Percentiles rank a stretch among this genome's conserved stretches.
Conservation (phyloP, 768 basidiomycete genomes). For the Trametes gibbosa region DNA sequence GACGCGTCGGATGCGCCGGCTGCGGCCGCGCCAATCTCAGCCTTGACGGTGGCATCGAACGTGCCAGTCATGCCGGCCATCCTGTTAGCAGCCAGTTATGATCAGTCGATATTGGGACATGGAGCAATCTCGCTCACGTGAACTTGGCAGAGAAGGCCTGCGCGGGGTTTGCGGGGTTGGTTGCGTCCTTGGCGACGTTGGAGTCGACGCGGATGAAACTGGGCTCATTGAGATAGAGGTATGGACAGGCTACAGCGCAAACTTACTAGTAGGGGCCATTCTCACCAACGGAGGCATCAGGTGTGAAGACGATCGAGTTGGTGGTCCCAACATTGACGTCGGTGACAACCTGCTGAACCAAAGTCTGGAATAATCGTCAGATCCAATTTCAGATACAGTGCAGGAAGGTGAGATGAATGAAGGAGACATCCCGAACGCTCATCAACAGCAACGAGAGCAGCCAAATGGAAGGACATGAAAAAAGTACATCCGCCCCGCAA, state of each 20-base stretch:
- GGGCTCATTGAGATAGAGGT: background rate
- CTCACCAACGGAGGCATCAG: conserved; percentile 51
- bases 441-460: background rate
- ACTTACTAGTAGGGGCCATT: conserved; percentile 55
- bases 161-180: conserved; percentile 50
- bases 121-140: conserved; percentile 44
- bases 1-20: conserved; percentile 58
- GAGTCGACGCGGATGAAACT: conserved; percentile 84
- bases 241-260: no score
- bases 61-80: conserved; percentile 67
- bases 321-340: conserved; percentile 52
- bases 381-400: background rate
- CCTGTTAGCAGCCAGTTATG: conserved; percentile 33
- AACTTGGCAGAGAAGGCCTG: conserved; percentile 81
- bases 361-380: conserved; percentile 38
- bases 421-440: background rate
- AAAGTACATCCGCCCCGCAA: no score
- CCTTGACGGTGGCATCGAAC: conserved; percentile 55
- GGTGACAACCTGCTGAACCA: conserved; percentile 48
- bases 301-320: conserved; percentile 48
- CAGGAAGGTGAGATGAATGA: background rate
- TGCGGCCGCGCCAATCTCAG: conserved; percentile 47
- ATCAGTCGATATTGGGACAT: background rate
- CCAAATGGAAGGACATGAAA: no score
- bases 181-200: conserved; percentile 46